These are phyloP conservation scores for Brasenia schreberi DNA, from an alignment of 164 flowering plant genomes.

Conservation along the genomic window DNA sequence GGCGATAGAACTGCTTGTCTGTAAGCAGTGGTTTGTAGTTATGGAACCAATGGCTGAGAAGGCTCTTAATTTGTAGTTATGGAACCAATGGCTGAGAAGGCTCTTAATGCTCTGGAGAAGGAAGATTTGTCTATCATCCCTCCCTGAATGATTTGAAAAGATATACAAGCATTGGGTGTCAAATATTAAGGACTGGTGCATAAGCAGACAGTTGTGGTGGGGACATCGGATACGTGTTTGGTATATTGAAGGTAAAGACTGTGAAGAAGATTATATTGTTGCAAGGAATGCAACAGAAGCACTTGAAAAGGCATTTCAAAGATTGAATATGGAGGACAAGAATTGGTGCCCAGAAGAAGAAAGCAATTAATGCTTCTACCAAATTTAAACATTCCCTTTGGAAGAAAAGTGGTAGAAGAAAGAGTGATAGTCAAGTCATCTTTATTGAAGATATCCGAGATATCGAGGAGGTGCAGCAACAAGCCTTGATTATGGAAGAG, in stretches of 20 bases:
- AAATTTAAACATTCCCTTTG: conserved; percentile 71
- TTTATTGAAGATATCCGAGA: no score
- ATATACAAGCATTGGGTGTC: conserved; percentile 89
- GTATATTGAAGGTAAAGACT: conserved; percentile 74
- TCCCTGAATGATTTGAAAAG: conserved; percentile 98
- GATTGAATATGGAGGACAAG: conserved; percentile 31
- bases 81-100: conserved; percentile 96
- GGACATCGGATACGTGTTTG: conserved; percentile 98
- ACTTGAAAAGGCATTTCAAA: conserved; percentile 39
- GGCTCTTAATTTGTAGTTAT: conserved; percentile 89
- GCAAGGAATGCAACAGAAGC: conserved; percentile 72
- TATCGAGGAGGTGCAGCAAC: no score
- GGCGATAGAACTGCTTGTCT: conserved; percentile 90
- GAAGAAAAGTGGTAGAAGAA: conserved; percentile 31
- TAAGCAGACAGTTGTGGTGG: conserved; percentile 99
- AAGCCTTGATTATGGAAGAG: no score
- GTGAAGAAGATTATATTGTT: conserved; percentile 84
- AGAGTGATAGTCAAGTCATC: no score
- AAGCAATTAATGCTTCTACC: conserved; percentile 74
- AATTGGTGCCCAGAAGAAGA: conserved; percentile 66
- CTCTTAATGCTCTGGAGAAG: conserved; percentile 66
- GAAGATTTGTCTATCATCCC: conserved; percentile 75
- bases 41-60: conserved; percentile 96
- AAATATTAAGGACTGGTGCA: conserved; percentile 94
- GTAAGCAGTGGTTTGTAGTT: conserved; percentile 96